phyloP scores from a whole-genome alignment of 179 eudicot genomes.

The Drosera spatulata region DNA sequence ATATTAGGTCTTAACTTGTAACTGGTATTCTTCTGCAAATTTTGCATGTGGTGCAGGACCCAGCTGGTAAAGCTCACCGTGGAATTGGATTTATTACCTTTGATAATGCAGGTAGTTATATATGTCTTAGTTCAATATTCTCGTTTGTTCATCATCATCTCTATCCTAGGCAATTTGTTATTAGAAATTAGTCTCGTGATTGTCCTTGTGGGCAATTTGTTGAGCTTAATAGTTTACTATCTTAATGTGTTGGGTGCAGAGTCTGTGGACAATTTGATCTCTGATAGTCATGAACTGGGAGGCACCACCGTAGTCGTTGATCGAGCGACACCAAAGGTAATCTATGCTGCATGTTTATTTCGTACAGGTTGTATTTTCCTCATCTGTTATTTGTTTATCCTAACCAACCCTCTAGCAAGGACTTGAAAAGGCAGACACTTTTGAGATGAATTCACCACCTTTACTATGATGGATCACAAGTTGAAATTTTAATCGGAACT shows the following conservation, averaged over 20 bases:
- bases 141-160: too few species aligned
- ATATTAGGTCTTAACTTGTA: background rate
- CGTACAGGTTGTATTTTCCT: background rate
- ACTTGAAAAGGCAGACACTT: too few species aligned
- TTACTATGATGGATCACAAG: too few species aligned
- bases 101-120: slow-evolving; percentile 50
- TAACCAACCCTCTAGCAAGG: background rate
- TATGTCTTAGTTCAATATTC: background rate
- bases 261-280: slow-evolving; percentile 88
- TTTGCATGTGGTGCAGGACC: slow-evolving; percentile 46
- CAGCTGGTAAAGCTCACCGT: slow-evolving; percentile 83
- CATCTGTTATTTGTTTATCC: background rate
- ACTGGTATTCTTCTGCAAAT: background rate
- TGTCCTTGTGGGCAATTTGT: too few species aligned
- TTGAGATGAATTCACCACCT: too few species aligned
- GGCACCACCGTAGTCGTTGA: slow-evolving; percentile 95
- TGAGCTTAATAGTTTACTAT: too few species aligned
- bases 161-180: too few species aligned
- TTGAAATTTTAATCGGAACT: too few species aligned
- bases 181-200: too few species aligned
- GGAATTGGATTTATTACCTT: slow-evolving; percentile 98
- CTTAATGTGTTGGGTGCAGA: slow-evolving; percentile 34
- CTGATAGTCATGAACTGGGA: slow-evolving; percentile 89
- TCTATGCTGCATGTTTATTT: background rate
- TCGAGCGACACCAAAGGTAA: slow-evolving; percentile 96